Evolutionary conservation across 129 eudicot species (phyloP), one percentile per base, ranked within the genome.

Genomic region (Flaveria ramosissima): DNA sequence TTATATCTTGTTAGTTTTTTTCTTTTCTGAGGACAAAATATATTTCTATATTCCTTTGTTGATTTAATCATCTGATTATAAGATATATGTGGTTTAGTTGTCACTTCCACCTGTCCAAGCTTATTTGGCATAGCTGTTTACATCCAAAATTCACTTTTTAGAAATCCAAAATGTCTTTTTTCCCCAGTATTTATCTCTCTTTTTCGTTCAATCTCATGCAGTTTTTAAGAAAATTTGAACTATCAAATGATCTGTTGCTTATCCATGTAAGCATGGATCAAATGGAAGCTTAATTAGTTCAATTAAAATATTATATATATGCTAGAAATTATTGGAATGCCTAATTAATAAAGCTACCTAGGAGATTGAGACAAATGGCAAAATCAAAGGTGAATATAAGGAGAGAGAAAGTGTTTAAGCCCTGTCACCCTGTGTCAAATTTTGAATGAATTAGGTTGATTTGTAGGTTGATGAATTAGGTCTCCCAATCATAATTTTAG

Each of bases 361-460:
- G 45, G 68, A 62, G 45, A 27, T 62, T 62, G 17, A 13, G 19
- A 13, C 43, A 62, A 62, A 26, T 13, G 19, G 68, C 9, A 62
- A 26, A 26, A 4, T 27, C 4, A 62, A 26, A 60, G 32, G 66
- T 60, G 24, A 56, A 62, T 62, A 62, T 6, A 3, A 62, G 68
- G 43, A 62, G 30, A 60, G 67, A 60, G 67, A 60, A 60, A 60
- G 27, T 60, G 39, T 8, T 11, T 24, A 24, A 60, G 67, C 41
- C 39, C 41, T 36, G 41, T 36, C 41, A 36, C 12, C 42, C 14
- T 14, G 21, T 62, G 68, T 27, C 20, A 62, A 62, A 27, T 62
- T 27, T 62, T 14, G 20, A 62, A 62, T 14, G 20, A 62, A 27
- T 60, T 9, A 57, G 64, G 39, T 20, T 56, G 26, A 20, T 20